A percentile compares a stretch with the other conserved stretches of the same genome.
These are phyloP conservation scores for Debaryomyces sp. DNA, from an alignment of 1,139 yeast genomes.

Conservation along the genomic window DNA sequence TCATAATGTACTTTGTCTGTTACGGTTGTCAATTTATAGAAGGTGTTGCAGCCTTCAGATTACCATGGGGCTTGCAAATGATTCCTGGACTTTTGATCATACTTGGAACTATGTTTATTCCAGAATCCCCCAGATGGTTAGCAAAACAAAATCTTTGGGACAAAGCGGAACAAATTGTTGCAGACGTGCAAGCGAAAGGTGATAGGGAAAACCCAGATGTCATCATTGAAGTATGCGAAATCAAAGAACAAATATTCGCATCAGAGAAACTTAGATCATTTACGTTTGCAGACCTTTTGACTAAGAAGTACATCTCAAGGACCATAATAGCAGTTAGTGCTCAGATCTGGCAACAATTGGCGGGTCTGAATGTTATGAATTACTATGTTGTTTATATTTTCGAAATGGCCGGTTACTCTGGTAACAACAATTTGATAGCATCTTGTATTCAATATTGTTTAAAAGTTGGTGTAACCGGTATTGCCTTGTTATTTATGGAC, in stretches of 20 bases:
- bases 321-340: slow-evolving; percentile 33
- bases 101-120: slow-evolving; percentile 39
- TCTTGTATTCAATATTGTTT: slow-evolving; percentile 39
- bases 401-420: slow-evolving; percentile 35
- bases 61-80: slow-evolving; percentile 58
- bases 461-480: slow-evolving; percentile 45
- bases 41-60: slow-evolving; percentile 47
- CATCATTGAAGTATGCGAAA: slow-evolving; percentile 33
- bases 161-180: slow-evolving; percentile 33
- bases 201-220: slow-evolving; percentile 33
- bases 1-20: slow-evolving; percentile 41
- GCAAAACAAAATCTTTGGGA: slow-evolving; percentile 40
- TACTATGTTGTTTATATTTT: slow-evolving; percentile 38
- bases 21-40: slow-evolving; percentile 38
- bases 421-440: slow-evolving; percentile 28
- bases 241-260: slow-evolving; percentile 32
- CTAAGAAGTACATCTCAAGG: slow-evolving; percentile 31
- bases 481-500: slow-evolving; percentile 49
- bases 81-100: slow-evolving; percentile 53
- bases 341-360: slow-evolving; percentile 40
- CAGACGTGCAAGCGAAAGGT: slow-evolving; percentile 33
- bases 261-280: slow-evolving; percentile 29
- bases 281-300: slow-evolving; percentile 31
- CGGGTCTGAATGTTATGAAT: slow-evolving; percentile 43
- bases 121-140: slow-evolving; percentile 44